These are phyloP conservation scores for Scheffersomyces amazonensis DNA, from an alignment of 805 yeast species.

Conservation along the genomic window DNA sequence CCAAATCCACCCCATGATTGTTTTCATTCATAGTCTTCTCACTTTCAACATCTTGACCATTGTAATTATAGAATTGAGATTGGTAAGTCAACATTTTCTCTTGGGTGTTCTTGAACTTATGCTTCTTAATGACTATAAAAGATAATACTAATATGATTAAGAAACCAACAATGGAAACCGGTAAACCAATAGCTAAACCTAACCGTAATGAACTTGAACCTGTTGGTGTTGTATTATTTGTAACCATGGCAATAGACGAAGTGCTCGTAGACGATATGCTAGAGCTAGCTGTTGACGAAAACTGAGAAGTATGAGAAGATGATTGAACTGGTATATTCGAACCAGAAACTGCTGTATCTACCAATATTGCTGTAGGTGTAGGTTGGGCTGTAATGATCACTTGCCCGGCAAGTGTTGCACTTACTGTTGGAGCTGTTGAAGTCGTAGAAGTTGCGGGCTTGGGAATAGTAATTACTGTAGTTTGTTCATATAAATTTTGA, in stretches of 20 bases:
- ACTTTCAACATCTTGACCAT: neutral
- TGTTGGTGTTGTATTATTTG: neutral
- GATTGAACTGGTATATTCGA: neutral
- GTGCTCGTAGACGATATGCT: too few species aligned
- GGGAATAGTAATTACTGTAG: neutral
- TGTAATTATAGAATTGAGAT: slow-evolving; percentile 5
- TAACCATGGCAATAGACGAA: neutral
- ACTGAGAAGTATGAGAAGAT: neutral
- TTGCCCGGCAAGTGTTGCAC: slow-evolving; percentile 1
- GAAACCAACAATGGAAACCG: slow-evolving; percentile 23
- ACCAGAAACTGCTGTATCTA: slow-evolving; percentile 1
- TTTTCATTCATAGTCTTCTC: slow-evolving; percentile 1
- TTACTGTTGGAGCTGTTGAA: slow-evolving; percentile 1
- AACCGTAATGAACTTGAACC: slow-evolving; percentile 13
- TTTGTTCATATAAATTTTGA: neutral
- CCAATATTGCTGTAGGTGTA: neutral
- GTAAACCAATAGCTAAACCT: slow-evolving; percentile 33
- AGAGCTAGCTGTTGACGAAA: too few species aligned
- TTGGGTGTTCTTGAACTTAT: slow-evolving; percentile 6
- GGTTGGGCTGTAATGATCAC: neutral
- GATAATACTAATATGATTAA: slow-evolving; percentile 16
- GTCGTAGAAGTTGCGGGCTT: neutral
- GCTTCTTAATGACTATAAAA: slow-evolving; percentile 18
- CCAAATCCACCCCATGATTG: neutral
- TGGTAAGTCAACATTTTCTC: slow-evolving; percentile 7